Percentiles rank a stretch among this genome's conserved stretches.
Evolutionary conservation across 495 filamentous ascomycete genomes (phyloP).

Genomic region (Ramalina peruviana): DNA sequence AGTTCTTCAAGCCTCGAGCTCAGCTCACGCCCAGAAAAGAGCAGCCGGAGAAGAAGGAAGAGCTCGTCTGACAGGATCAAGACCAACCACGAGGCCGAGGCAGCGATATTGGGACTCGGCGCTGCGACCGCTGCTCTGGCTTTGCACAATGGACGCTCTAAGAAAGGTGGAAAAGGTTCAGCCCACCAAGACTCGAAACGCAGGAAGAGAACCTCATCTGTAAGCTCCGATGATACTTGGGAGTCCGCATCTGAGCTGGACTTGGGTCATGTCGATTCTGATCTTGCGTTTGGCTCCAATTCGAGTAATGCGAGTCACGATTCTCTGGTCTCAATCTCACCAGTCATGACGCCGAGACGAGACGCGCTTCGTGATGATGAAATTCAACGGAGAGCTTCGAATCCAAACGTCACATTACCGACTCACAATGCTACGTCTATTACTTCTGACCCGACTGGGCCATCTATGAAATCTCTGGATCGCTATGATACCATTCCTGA

Average conservation of each 20-base stretch:
- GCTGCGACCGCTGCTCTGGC: constrained; percentile 43
- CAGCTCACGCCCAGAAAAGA: constrained; percentile 30
- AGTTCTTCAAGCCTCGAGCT: constrained; percentile 36
- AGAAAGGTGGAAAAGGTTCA: constrained; percentile 8
- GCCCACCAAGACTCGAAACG: background rate
- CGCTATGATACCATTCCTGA: constrained; percentile 3
- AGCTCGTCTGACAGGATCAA: constrained; percentile 21
- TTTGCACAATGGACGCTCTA: constrained; percentile 28
- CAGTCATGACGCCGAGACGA: too few relatives aligned
- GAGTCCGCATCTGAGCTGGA: constrained; percentile 44
- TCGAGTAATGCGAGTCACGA: constrained; percentile 28
- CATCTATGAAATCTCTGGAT: constrained; percentile 3
- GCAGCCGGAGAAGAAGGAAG: constrained; percentile 22
- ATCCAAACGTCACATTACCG: too few relatives aligned
- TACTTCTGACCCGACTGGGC: constrained; percentile 15
- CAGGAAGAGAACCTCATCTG: constrained; percentile 21
- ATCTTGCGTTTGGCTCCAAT: constrained; percentile 41
- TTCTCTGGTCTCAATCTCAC: constrained; percentile 30
- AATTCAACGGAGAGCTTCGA: too few relatives aligned
- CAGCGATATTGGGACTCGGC: constrained; percentile 40
- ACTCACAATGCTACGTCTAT: too few relatives aligned
- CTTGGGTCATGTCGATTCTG: constrained; percentile 33
- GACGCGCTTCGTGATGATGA: too few relatives aligned
- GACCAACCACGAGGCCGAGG: constrained; percentile 35
- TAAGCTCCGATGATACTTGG: constrained; percentile 38